Percentiles rank a stretch among this genome's conserved stretches.
These are phyloP conservation scores for Verticillium dahliae DNA, from an alignment of 2,329 filamentous ascomycete genomes.

Conservation along the genomic window DNA sequence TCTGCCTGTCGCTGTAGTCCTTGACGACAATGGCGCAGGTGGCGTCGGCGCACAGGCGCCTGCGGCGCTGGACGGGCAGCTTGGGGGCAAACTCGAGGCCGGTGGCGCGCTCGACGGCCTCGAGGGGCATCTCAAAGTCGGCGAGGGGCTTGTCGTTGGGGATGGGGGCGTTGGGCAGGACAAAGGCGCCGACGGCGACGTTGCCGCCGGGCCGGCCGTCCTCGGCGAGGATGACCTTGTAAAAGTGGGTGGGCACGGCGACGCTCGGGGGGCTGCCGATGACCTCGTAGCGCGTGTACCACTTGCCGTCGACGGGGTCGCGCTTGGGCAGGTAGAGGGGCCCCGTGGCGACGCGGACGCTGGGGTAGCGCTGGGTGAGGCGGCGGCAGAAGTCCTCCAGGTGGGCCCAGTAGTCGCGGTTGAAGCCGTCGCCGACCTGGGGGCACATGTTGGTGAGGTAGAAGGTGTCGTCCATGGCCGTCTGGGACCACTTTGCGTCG, in stretches of 20 bases:
- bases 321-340: slow-evolving; percentile 86
- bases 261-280: slow-evolving; percentile 91
- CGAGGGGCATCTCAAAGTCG: slow-evolving; percentile 92
- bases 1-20: slow-evolving; percentile 63
- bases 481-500: slow-evolving; percentile 91
- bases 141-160: slow-evolving; percentile 78
- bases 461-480: slow-evolving; percentile 94
- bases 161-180: slow-evolving; percentile 87
- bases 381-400: slow-evolving; percentile 95
- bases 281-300: slow-evolving; percentile 92
- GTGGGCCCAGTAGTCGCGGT: slow-evolving; percentile 98
- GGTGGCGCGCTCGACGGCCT: slow-evolving; percentile 85
- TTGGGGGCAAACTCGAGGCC: slow-evolving; percentile 86
- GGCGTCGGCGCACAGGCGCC: slow-evolving; percentile 79
- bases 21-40: slow-evolving; percentile 75
- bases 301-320: slow-evolving; percentile 80
- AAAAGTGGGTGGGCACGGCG: slow-evolving; percentile 96
- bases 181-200: slow-evolving; percentile 89
- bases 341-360: slow-evolving; percentile 85
- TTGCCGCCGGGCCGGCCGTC: slow-evolving; percentile 63
- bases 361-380: slow-evolving; percentile 73
- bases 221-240: slow-evolving; percentile 97
- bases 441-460: slow-evolving; percentile 95
- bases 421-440: slow-evolving; percentile 97
- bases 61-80: slow-evolving; percentile 66